Evolutionary conservation across 306 rosid genomes (phyloP), one percentile per base, ranked within the genome.

Genomic region (Boehmeria nivea): DNA sequence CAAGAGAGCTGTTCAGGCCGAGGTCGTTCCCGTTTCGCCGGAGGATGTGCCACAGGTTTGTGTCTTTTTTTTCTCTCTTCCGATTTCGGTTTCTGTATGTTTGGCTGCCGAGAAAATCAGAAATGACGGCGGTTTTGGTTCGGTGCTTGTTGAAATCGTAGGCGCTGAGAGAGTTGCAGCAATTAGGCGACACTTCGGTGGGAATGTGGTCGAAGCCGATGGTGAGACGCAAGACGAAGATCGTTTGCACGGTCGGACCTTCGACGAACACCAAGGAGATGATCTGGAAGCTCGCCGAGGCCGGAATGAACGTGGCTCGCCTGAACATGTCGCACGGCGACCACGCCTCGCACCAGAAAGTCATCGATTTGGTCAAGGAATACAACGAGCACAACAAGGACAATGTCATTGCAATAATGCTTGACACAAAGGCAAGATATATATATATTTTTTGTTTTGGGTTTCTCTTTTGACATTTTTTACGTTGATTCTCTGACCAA

Each of bases 261-360:
- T 91, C 99, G 19, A 84, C 96, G 22, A 75, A 91, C 69, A 87
- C 99, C 0, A 66, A 70, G 26, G 99, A 91, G 65, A 87, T 91
- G 99, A 84, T 91, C 47, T 91, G 99, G 99, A 91, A 91, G 83
- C 54, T 91, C 52, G 99, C 99, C 20, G 99, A 91, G 70, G 82
- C 93, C 45, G 99, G 99, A 31, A 91, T 91, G 96, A 91, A 91
- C 54, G 99, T 91, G 66, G 99, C 99, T 1, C 83, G 99, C 19
- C 14, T 91, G 73, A 91, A 91, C 64, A 91, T 91, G 99, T 91
- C 99, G 13, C 99, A 87, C 23, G 99, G 99, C 24, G 99, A 91
- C 67, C 98, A 91, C 27, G 83, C 96, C 33, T 91, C 98, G 65
- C 98, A 91, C 75, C 81, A 87, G 79, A 91, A 87, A 70, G 89